Conservation (phyloP, 768 basidiomycete species). For the Panaeolus cyanescens region DNA sequence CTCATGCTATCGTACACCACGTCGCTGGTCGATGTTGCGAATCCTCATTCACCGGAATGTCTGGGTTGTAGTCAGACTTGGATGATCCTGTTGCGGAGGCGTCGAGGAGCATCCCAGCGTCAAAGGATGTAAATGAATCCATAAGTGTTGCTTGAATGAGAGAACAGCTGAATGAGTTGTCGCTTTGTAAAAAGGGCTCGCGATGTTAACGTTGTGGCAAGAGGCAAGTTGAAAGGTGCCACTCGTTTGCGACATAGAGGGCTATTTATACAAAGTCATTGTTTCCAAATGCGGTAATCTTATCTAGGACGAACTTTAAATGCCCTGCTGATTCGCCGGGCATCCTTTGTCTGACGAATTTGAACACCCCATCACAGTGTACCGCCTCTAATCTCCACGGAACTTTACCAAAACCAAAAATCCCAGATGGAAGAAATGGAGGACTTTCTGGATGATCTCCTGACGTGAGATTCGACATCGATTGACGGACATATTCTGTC, state of each 20-base stretch:
- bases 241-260: too few relatives aligned
- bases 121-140: neutral
- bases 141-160: neutral
- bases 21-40: neutral
- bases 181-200: too few relatives aligned
- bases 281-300: too few relatives aligned
- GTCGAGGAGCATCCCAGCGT: neutral
- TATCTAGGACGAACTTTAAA: too few relatives aligned
- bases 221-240: too few relatives aligned
- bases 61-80: neutral
- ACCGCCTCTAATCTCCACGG: slow-evolving; percentile 42
- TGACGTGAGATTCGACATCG: slow-evolving; percentile 24
- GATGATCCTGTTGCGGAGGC: neutral
- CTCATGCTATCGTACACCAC: neutral
- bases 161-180: too few relatives aligned
- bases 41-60: neutral
- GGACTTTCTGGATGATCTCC: slow-evolving; percentile 69
- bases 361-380: too few relatives aligned
- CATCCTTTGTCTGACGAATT: too few relatives aligned
- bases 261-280: too few relatives aligned
- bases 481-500: too few relatives aligned
- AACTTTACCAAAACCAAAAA: slow-evolving; percentile 27
- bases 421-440: slow-evolving; percentile 63
- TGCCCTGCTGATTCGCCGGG: too few relatives aligned
- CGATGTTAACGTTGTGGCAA: too few relatives aligned